These are phyloP conservation scores for Yamadazyma ubonensis DNA, from an alignment of 805 yeast species.

Conservation along the genomic window DNA sequence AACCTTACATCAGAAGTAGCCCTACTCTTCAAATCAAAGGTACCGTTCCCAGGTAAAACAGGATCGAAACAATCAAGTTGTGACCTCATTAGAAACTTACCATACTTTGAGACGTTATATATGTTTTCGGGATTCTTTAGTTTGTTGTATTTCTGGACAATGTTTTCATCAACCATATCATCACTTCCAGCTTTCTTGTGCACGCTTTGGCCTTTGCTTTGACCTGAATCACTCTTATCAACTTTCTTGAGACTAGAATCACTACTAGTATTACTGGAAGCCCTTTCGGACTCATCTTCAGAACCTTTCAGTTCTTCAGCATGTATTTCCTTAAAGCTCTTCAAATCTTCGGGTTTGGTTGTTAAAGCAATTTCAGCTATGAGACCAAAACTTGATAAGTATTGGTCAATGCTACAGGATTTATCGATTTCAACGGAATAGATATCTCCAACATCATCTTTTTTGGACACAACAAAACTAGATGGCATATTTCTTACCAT, in stretches of 20 bases:
- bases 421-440: conserved; percentile 73
- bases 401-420: conserved; percentile 61
- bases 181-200: neutral
- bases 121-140: conserved; percentile 26
- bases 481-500: conserved; percentile 47
- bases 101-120: conserved; percentile 73
- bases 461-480: conserved; percentile 47
- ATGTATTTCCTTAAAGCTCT: conserved; percentile 25
- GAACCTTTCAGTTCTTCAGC: no score
- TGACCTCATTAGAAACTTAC: conserved; percentile 77
- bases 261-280: no score
- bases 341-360: conserved; percentile 52
- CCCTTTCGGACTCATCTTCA: no score
- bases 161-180: conserved; percentile 5
- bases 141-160: conserved; percentile 9
- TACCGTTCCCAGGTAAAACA: conserved; percentile 83
- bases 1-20: conserved; percentile 86
- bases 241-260: no score
- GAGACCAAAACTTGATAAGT: conserved; percentile 74
- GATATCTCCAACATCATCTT: conserved; percentile 29
- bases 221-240: no score
- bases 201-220: neutral
- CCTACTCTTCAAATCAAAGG: conserved; percentile 88
- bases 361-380: conserved; percentile 76
- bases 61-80: conserved; percentile 83